Base-by-base conservation (phyloP, 2,329 filamentous ascomycete genomes). In the Diatrype stigma region DNA sequence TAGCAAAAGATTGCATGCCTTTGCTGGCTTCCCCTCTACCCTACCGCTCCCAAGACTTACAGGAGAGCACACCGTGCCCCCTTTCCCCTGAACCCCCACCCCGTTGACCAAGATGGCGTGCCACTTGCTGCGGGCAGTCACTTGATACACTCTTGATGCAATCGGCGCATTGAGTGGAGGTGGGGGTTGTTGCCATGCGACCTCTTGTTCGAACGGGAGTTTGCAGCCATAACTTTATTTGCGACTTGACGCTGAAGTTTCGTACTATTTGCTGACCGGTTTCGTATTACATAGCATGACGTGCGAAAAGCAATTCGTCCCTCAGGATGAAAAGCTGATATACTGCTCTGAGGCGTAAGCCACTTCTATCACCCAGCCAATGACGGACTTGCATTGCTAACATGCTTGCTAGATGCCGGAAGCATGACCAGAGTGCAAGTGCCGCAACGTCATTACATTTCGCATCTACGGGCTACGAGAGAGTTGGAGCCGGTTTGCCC, bases 311-410 rank as follows among this genome's bases (percentile, higher is more conserved):
- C 81, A 85, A 68, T 85, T 85, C 64, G 67, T 82, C 22, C 76
- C 81, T 46, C 72, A 76, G 38, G 78, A 81, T 61, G 80, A 80
- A 59, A 78, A 73, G 55, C 73, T 75, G 54, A 67, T 85, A 42
- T 86, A 85, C 70, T 86, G 82, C 67, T 85, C 82, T 35, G 81
- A 85, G 63, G 69, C 73, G 80, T 84, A 75, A 70, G 81, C 74
- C 52, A 48, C 34, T 47, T 34, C 52, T 57, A 51, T 49, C 48
- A 28, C 46, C 45, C 49, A 28, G 45, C 50, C 51, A 61, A 58
- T 55, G 28, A 50, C 19, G 34, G 21, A 42, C 51, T 48, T 42
- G 54, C 63, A 49, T 64, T 53, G 51, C 62, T 65, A 53, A 59
- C 60, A 55, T 37, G 51, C 50, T 49, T 49, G 56, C 50, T 56